Evolutionary conservation across 768 basidiomycete genomes (phyloP), one percentile per base, ranked within the genome.

Genomic region (Leccinum uliginosum): DNA sequence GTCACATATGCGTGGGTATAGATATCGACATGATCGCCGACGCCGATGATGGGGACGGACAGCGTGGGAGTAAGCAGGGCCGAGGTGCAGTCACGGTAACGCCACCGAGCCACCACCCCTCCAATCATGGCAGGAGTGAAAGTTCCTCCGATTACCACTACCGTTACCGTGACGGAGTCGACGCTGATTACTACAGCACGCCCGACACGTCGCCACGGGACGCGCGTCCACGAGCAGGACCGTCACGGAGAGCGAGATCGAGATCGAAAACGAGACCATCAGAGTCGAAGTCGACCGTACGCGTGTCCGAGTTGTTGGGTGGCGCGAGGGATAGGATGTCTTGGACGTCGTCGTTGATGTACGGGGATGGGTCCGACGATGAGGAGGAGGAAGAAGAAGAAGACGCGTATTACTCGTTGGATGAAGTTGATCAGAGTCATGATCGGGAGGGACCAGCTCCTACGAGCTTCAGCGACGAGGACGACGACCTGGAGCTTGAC

Each of bases 351-450:
- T 55, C 61, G 11, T 19, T 43, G 40, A 43, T 43, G 40, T 43
- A 43, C 19, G 19, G 11, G 19, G 7, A 46, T 46, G 23, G 15
- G 45, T 19, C 19, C 9, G 40, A 43, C 14, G 15, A 46, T 4
- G 45, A 46, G 23, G 45, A 46, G 14, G 68, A 71, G 38, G 71
- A 68, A 30, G 72, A 72, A 30, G 72, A 72, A 17, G 65, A 67
- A 21, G 76, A 77, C 40, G 65, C 67, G 15, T 71, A 71, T 44
- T 71, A 65, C 29, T 71, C 70, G 9, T 53, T 71, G 15, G 65
- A 67, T 40, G 62, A 71, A 55, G 73, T 80, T 17, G 93, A 96
- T 30, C 30, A n/a, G n/a, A n/a, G n/a, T 34, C 32, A 34, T 6
- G 32, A 34, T 34, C 32, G 12, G 6, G 34, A 38, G 17, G 35